Conservation (phyloP, 2,329 filamentous ascomycete species). For the Cylindrodendrum hubeiense region DNA sequence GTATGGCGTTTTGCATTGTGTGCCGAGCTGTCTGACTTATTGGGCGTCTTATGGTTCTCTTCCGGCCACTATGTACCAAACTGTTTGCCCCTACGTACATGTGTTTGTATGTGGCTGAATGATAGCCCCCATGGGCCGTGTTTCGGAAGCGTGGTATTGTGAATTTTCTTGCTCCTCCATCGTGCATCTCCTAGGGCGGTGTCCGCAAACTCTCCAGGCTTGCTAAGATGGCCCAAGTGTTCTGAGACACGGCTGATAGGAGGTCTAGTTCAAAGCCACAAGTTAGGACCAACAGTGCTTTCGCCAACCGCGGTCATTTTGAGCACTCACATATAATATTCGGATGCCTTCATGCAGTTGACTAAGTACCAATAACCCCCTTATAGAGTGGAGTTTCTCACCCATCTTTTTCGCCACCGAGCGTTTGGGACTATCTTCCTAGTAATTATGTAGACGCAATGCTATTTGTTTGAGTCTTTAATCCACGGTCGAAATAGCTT, state of each 20-base stretch:
- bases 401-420: slow-evolving; percentile 28
- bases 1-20: slow-evolving; percentile 20
- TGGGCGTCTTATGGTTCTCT: background rate
- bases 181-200: background rate
- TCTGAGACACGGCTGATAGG: background rate
- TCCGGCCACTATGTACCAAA: background rate
- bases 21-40: background rate
- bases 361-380: background rate
- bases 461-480: background rate
- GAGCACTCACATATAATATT: background rate
- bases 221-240: background rate
- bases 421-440: slow-evolving; percentile 5
- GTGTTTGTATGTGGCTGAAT: background rate
- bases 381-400: slow-evolving; percentile 1
- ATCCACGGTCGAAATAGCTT: background rate
- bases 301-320: background rate
- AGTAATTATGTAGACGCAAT: background rate
- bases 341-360: background rate
- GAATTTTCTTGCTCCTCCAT: background rate
- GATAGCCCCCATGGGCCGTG: background rate
- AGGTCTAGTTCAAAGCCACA: background rate
- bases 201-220: background rate
- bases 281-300: background rate
- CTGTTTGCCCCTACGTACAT: background rate
- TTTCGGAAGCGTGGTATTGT: background rate